Evolutionary conservation across 2,329 filamentous ascomycete species (phyloP), one percentile per base, ranked within the genome.

Genomic region (Cryoendolithus antarcticus): DNA sequence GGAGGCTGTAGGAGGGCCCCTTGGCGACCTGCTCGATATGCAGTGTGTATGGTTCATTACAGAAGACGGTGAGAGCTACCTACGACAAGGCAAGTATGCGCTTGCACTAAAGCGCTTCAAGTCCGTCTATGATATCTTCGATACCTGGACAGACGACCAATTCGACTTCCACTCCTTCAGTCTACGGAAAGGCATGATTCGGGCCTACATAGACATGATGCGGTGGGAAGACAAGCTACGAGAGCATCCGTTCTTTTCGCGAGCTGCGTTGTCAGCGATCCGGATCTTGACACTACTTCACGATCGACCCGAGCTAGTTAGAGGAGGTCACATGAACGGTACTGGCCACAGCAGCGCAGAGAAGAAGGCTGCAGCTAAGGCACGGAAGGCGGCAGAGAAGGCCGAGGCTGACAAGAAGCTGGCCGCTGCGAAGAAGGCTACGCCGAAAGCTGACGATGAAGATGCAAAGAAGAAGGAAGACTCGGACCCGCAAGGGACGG

Each of bases 91-190:
- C 47, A 86, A 93, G 51, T 66, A 83, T 34, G 86, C 82, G 3
- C 71, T 95, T 43, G 89, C 93, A 0, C 69, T 98, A 38, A 98
- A 98, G 69, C 78, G 93, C 36, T 89, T 95, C 62, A 84, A 88
- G 48, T 72, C 84, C 13, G 75, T 98, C 41, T 80, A 81, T 59
- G 86, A 84, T 62, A 93, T 98, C 48, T 98, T 98, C 54, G 89
- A 96, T 49, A 78, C 86, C 12, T 98, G 91, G 91, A 82, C 93
- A 57, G 93, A 98, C 59, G 91, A 98, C 53, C 91, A 98, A 56
- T 95, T 96, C 54, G 91, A 98, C 60, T 98, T 98, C 69, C 93
- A 98, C 69, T 86, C 78, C 59, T 98, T 98, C 63, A 95, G 86
- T 12, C 69, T 98, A n/a, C 74, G 91, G 12, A 98, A 96, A 62